Base-by-base conservation (phyloP, 768 basidiomycete genomes). In the Peribolospora baueri region DNA sequence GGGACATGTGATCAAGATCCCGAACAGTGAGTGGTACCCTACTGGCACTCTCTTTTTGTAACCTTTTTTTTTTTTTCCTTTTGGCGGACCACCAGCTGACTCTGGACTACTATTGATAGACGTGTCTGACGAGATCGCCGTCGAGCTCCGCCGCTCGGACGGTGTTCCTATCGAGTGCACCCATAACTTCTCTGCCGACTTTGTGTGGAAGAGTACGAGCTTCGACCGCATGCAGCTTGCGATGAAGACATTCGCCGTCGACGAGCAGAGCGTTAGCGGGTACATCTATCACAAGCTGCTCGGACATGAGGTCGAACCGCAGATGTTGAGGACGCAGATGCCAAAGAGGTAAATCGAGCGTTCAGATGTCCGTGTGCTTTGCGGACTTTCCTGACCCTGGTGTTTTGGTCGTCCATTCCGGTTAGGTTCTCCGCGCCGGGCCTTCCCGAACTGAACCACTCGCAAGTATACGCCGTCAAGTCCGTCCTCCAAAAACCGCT, bases 391-490 rank as follows among this genome's bases (percentile, higher is more conserved):
- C 39, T 8, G 6, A n/a, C n/a, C n/a, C 11, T 13, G 43, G 25
- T 13, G 8, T 7, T n/a, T 39, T 13, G 40, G 8, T 36, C 7
- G 5, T 38, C 37, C 37, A 1, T 46, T 39, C 47, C n/a, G 5
- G 5, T 7, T 46, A 68, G 73, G 52, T 93, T 97, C 66, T 97
- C 91, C 2, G 93, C 93, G 0, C 91, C 90, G 7, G 86, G 87
- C 38, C 78, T 98, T 45, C 93, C 93, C 3, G 93, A 98, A 66
- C 79, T 98, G 64, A 98, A 98, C 64, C 91, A 95, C 65, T 97
- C 91, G 25, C 93, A 98, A 67, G 95, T 98, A 86, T 91, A 86
- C 69, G 93, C 93, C 3, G 93, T 98, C 65, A 98, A 97, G 73
- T 90, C 86, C 62, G 91, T 98, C 5, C 72, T 98, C 9, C 93